A percentile compares a stretch with the other conserved stretches of the same genome.
Evolutionary conservation across 164 flowering plant genomes (phyloP).

Genomic region (Aristolochia contorta): DNA sequence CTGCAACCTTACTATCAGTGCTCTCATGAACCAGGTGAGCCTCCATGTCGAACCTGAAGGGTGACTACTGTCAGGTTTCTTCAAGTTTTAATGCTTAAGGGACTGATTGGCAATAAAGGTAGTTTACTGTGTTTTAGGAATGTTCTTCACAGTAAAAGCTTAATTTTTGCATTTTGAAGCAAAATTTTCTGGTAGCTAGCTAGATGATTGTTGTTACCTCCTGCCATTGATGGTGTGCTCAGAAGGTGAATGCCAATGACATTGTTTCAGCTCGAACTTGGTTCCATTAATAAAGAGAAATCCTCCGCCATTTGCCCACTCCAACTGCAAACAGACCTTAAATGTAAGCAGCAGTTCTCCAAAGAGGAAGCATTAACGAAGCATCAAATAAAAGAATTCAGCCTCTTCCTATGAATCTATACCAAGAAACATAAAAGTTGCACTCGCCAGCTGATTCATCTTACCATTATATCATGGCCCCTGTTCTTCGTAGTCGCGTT

Average conservation of each 20-base stretch:
- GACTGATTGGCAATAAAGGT: too few relatives aligned
- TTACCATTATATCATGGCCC: slow-evolving; percentile 52
- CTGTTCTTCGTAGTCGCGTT: slow-evolving; percentile 33
- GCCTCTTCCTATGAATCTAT: too few relatives aligned
- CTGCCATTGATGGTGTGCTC: slow-evolving; percentile 44
- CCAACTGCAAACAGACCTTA: slow-evolving; percentile 19
- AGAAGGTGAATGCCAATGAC: slow-evolving; percentile 55
- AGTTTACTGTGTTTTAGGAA: background rate
- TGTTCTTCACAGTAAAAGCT: too few relatives aligned
- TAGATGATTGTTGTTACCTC: too few relatives aligned
- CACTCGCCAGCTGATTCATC: too few relatives aligned
- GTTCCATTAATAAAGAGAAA: slow-evolving; percentile 28
- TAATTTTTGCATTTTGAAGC: too few relatives aligned
- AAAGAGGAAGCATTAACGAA: too few relatives aligned
- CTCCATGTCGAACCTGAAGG: slow-evolving; percentile 22
- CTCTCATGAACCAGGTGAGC: slow-evolving; percentile 47
- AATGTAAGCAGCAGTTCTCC: background rate
- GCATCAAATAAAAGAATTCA: too few relatives aligned
- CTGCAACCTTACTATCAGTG: slow-evolving; percentile 22
- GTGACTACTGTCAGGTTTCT: too few relatives aligned
- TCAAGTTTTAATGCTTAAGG: too few relatives aligned
- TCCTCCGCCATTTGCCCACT: slow-evolving; percentile 31
- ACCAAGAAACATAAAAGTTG: too few relatives aligned
- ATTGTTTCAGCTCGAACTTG: slow-evolving; percentile 24
- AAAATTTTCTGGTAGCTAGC: too few relatives aligned